phyloP scores from a whole-genome alignment of 768 basidiomycete species.

The Rhodotorula sphaerocarpa region DNA sequence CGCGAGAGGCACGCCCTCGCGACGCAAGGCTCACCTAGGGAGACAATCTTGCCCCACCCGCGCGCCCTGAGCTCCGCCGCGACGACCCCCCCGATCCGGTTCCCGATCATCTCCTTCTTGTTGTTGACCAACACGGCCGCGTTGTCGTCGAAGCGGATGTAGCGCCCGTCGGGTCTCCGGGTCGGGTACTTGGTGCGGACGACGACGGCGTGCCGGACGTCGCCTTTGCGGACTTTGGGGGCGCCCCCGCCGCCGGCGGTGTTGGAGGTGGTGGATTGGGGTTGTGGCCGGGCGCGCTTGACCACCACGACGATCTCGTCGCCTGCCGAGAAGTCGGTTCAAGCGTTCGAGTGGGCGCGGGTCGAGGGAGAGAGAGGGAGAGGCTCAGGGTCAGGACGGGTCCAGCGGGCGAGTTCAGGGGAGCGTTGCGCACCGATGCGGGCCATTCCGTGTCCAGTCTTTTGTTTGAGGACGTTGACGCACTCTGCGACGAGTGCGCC shows the following conservation, averaged over 20 bases:
- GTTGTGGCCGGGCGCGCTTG: constrained; percentile 64
- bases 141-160: constrained; percentile 90
- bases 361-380: not conserved
- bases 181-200: constrained; percentile 85
- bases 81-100: constrained; percentile 86
- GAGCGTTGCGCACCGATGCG: constrained; percentile 42
- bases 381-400: no score
- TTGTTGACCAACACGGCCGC: constrained; percentile 88
- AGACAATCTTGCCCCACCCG: constrained; percentile 90
- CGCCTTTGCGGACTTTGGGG: constrained; percentile 83
- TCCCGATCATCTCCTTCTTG: constrained; percentile 91
- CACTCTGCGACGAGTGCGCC: constrained; percentile 90
- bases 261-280: constrained; percentile 45
- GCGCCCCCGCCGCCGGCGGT: constrained; percentile 45
- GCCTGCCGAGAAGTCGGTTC: constrained; percentile 46
- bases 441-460: constrained; percentile 91
- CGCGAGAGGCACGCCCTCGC: not conserved
- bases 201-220: constrained; percentile 90
- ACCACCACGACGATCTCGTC: constrained; percentile 95
- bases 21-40: constrained; percentile 49
- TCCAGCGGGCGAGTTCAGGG: not conserved
- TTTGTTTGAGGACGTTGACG: constrained; percentile 90
- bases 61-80: constrained; percentile 81
- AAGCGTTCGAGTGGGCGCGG: no score
- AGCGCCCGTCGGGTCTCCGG: constrained; percentile 75